Base-by-base conservation (phyloP, 2,329 filamentous ascomycete species). In the Helicocarpus griseus region DNA sequence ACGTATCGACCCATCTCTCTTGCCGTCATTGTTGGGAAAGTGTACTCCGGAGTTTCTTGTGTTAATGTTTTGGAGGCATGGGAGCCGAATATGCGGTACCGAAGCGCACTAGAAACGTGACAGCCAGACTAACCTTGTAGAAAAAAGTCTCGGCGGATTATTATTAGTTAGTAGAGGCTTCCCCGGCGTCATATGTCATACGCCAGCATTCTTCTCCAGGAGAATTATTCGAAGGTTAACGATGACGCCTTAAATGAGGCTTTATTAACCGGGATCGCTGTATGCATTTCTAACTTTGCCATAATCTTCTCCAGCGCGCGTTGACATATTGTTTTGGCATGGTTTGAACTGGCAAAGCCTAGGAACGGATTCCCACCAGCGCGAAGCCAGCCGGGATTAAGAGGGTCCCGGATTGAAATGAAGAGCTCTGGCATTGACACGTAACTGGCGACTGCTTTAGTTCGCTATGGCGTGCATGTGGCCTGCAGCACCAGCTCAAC, bases 381-480 rank as follows among this genome's bases (percentile, higher is more conserved):
- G 24, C 48, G 53, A 48, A 50, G 60, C 55, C 61, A 59, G 63
- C 60, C 48, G 49, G 50, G 50, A 49, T 58, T 56, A 49, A 54
- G 54, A 59, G 52, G 56, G 57, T 55, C 57, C 64, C 54, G 57
- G 58, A 58, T 53, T 56, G 55, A 58, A 53, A 59, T 57, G 56
- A 56, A 61, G 58, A 58, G 57, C 55, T 62, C 59, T 59, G 60
- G 56, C 58, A 58, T 54, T 65, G 64, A 66, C 54, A 56, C 54
- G 54, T 54, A 56, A 56, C 54, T 53, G 48, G 48, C 51, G 51
- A 52, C 51, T 39, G 43, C 54, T 47, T 29, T 53, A 55, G 54
- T 31, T 50, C 39, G 38, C 40, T 46, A 36, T 38, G 21, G 45
- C 45, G 39, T 56, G 54, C 54, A 56, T 56, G 53, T 46, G 31